Base-by-base conservation (phyloP, 805 yeast genomes). In the Wickerhamomyces bovis region DNA sequence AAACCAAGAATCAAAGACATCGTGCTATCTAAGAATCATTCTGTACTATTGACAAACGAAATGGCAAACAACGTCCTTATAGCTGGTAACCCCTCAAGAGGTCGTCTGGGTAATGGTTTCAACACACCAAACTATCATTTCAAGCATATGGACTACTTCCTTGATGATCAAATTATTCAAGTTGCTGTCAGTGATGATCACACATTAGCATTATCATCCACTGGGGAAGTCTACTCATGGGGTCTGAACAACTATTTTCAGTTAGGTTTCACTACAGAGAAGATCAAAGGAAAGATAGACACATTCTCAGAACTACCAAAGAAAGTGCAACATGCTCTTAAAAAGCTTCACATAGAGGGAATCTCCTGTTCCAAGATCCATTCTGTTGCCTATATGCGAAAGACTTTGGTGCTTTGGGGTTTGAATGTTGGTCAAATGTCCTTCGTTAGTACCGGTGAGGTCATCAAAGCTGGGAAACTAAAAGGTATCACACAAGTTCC, bases 341-440 rank as follows among this genome's bases (percentile, higher is more conserved):
- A 60, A 44, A 65, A 53, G 40, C 45, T 63, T 3, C 52, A 44
- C 19, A 45, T 46, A 10, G 35, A 47, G 33, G 67, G 64, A n/a
- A 39, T 62, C 44, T 41, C 81, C 1, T 81, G 85, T 18, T 85
- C 95, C 3, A 79, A 75, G 41, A 71, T 83, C 12, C 95, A 87
- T 60, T 79, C 92, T 4, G 72, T 81, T 18, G 85, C 77, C 0
- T 83, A 71, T 50, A 67, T 81, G 0, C 68, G 66, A 7, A 60
- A 67, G 39, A 76, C 75, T 10, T 49, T 57, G n/a, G 76, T 67
- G 49, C 63, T 78, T 35, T 88, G 96, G 95, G 96, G 96, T 2
- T 65, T 83, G 33, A 85, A 88, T 58, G 66, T 79, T 31, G 96
- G 96, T 0, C 96, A 88, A 61, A 78, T 88, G 81, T 92, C 92